Percentiles rank a stretch among this genome's conserved stretches.
These are phyloP conservation scores for Naganishia onofrii DNA, from an alignment of 768 basidiomycete genomes.

Conservation along the genomic window DNA sequence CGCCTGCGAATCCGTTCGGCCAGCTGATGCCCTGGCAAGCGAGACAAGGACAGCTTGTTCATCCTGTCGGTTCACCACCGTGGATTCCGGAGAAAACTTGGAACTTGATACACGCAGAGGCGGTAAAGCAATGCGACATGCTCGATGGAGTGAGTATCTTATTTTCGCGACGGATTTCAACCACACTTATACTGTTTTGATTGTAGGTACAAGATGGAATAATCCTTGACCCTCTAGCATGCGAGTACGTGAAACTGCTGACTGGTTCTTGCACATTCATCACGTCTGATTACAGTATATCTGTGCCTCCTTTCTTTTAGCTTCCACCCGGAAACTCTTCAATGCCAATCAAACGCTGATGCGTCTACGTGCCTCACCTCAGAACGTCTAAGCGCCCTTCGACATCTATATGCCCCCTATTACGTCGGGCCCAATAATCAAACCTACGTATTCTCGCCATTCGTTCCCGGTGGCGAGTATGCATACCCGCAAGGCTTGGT, in stretches of 20 bases:
- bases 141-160: neutral
- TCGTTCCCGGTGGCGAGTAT: slow-evolving; percentile 13
- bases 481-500: slow-evolving; percentile 7
- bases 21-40: slow-evolving; percentile 15
- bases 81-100: slow-evolving; percentile 1
- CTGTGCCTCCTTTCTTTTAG: neutral
- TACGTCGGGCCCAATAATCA: neutral
- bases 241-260: neutral
- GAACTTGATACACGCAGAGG: slow-evolving; percentile 7
- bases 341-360: neutral
- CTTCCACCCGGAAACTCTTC: slow-evolving; percentile 1
- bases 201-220: slow-evolving; percentile 3
- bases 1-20: slow-evolving; percentile 10
- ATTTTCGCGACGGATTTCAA: neutral
- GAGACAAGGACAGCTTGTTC: neutral
- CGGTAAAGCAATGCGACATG: neutral
- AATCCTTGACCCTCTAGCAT: neutral
- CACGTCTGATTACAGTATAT: neutral
- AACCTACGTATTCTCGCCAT: neutral
- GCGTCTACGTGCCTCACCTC: neutral
- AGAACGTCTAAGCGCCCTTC: neutral
- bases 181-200: neutral
- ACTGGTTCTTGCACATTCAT: neutral
- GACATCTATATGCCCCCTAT: neutral
- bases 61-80: neutral